phyloP scores from a whole-genome alignment of 768 basidiomycete species.

The Infundibulicybe gibba region DNA sequence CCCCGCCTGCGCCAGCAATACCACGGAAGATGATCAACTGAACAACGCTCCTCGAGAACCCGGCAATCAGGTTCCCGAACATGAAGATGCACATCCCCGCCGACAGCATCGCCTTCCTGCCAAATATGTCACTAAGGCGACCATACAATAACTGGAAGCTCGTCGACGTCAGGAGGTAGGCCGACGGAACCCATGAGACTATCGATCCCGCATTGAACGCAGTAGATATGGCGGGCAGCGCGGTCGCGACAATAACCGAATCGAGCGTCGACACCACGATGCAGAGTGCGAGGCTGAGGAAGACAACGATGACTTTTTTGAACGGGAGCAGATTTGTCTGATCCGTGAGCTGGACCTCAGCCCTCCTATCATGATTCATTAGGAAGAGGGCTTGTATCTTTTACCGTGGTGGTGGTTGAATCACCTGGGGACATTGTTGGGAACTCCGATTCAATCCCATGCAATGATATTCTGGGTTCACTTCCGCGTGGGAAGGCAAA shows the following conservation, averaged over 20 bases:
- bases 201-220: constrained; percentile 64
- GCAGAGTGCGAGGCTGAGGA: constrained; percentile 57
- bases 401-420: background rate
- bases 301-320: constrained; percentile 58
- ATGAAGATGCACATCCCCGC: constrained; percentile 59
- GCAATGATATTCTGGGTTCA: too few species aligned
- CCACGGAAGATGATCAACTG: constrained; percentile 70
- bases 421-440: background rate
- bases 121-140: constrained; percentile 64
- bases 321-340: constrained; percentile 75
- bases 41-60: constrained; percentile 60
- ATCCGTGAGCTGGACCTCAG: constrained; percentile 43
- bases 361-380: background rate
- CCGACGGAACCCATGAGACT: constrained; percentile 70
- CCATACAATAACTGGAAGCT: constrained; percentile 61
- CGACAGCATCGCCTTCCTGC: constrained; percentile 57
- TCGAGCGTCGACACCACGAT: constrained; percentile 62
- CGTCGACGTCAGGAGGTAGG: constrained; percentile 65
- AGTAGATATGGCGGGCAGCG: constrained; percentile 66
- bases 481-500: too few species aligned
- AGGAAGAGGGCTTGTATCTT: background rate
- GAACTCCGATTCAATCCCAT: background rate
- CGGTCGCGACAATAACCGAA: constrained; percentile 72
- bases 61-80: constrained; percentile 60
- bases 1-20: constrained; percentile 67